These are phyloP conservation scores for Medicago arabica DNA, from an alignment of 306 rosid species.

Conservation along the genomic window DNA sequence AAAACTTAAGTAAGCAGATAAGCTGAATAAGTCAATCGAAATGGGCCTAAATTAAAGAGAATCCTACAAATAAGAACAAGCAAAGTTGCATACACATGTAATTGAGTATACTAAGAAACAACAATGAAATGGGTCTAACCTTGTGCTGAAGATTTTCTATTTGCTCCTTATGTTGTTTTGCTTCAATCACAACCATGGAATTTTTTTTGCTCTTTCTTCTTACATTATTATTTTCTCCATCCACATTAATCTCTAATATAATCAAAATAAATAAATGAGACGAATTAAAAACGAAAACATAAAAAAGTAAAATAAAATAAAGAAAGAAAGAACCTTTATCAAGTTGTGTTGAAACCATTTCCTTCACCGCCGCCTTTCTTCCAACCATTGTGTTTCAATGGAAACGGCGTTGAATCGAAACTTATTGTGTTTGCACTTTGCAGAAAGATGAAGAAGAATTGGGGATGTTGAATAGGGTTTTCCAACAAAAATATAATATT, in stretches of 20 bases:
- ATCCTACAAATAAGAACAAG: slow-evolving; percentile 28
- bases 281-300: not conserved
- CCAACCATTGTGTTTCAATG: no score
- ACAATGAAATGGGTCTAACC: slow-evolving; percentile 46
- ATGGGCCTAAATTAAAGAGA: not conserved
- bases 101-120: not conserved
- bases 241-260: slow-evolving; percentile 44
- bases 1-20: no score
- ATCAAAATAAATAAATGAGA: slow-evolving; percentile 12
- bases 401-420: no score
- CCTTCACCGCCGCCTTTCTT: not conserved
- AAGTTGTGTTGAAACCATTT: not conserved
- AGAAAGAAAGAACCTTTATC: slow-evolving; percentile 33
- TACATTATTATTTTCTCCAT: slow-evolving; percentile 42
- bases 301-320: not conserved
- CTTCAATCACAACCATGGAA: slow-evolving; percentile 50
- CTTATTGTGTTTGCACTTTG: no score
- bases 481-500: no score
- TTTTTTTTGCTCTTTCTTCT: slow-evolving; percentile 40
- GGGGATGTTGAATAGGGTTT: no score
- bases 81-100: not conserved
- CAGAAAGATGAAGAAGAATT: no score
- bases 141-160: slow-evolving; percentile 68
- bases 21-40: no score
- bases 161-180: slow-evolving; percentile 72